Conservation (phyloP, 768 basidiomycete species). For the Bullera alba region DNA sequence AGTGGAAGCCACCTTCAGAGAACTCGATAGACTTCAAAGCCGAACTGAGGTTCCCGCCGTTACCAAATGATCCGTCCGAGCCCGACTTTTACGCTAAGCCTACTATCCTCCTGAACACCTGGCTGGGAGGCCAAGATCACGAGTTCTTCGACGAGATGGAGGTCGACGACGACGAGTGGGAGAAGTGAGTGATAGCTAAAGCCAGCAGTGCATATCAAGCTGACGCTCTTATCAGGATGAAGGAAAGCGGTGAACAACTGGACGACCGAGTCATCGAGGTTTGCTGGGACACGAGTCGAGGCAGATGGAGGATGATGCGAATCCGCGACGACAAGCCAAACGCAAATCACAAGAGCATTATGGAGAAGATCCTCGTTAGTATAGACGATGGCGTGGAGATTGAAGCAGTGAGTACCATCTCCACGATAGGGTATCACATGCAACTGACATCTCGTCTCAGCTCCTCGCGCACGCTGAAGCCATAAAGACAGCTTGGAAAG, state of each 20-base stretch:
- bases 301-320: slow-evolving; percentile 79
- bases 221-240: slow-evolving; percentile 59
- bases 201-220: neutral
- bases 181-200: slow-evolving; percentile 55
- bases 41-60: slow-evolving; percentile 81
- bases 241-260: slow-evolving; percentile 70
- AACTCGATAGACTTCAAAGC: slow-evolving; percentile 98
- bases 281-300: slow-evolving; percentile 67
- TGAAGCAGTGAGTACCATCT: slow-evolving; percentile 57
- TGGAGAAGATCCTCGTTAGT: slow-evolving; percentile 80
- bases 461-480: slow-evolving; percentile 23
- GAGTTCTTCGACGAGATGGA: slow-evolving; percentile 79
- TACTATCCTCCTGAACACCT: slow-evolving; percentile 71
- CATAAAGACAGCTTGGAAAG: slow-evolving; percentile 34
- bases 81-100: slow-evolving; percentile 84
- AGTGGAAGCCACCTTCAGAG: slow-evolving; percentile 98
- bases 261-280: slow-evolving; percentile 95
- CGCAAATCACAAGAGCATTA: slow-evolving; percentile 78
- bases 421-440: neutral
- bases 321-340: slow-evolving; percentile 90
- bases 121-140: slow-evolving; percentile 65
- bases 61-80: slow-evolving; percentile 51
- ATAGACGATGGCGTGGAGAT: slow-evolving; percentile 93
- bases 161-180: slow-evolving; percentile 88
- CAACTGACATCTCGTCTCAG: slow-evolving; percentile 1